Evolutionary conservation across 768 basidiomycete species (phyloP).

Genomic region (Glaciozyma antarctica): DNA sequence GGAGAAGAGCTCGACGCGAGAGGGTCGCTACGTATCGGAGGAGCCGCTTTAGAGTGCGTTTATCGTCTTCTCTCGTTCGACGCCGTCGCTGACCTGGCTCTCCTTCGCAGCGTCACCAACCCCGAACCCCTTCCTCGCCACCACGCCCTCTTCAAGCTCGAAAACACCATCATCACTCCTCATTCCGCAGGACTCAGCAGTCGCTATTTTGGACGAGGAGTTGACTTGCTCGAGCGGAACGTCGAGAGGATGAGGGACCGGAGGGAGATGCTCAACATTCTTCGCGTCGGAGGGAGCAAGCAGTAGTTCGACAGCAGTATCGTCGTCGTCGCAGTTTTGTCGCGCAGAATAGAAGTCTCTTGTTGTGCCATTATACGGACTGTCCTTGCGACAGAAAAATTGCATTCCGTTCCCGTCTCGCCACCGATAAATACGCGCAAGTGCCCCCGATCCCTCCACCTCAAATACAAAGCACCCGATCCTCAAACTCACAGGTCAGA

Average conservation of each 20-base stretch:
- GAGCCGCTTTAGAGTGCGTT: slow-evolving; percentile 11
- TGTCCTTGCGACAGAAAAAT: no score
- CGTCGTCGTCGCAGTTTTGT: no score
- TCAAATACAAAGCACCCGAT: no score
- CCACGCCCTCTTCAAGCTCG: slow-evolving; percentile 39
- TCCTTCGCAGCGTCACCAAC: slow-evolving; percentile 37
- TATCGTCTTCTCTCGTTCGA: slow-evolving; percentile 15
- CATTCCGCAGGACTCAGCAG: slow-evolving; percentile 39
- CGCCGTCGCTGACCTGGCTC: slow-evolving; percentile 27
- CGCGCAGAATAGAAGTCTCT: no score
- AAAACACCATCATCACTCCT: slow-evolving; percentile 40
- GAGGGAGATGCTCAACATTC: slow-evolving; percentile 14
- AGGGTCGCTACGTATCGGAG: slow-evolving; percentile 18
- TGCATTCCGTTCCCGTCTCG: no score
- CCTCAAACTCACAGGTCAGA: no score
- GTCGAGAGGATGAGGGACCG: slow-evolving; percentile 35
- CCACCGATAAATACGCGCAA: no score
- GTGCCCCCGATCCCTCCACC: no score
- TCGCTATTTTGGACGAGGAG: slow-evolving; percentile 36
- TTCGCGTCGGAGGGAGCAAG: no score
- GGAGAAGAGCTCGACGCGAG: slow-evolving; percentile 5
- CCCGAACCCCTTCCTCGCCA: slow-evolving; percentile 41
- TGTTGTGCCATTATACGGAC: no score
- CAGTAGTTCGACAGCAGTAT: no score
- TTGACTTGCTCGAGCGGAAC: slow-evolving; percentile 38